Conservation (phyloP, 2,329 filamentous ascomycete species). For the Paraphoma chrysanthemicola region DNA sequence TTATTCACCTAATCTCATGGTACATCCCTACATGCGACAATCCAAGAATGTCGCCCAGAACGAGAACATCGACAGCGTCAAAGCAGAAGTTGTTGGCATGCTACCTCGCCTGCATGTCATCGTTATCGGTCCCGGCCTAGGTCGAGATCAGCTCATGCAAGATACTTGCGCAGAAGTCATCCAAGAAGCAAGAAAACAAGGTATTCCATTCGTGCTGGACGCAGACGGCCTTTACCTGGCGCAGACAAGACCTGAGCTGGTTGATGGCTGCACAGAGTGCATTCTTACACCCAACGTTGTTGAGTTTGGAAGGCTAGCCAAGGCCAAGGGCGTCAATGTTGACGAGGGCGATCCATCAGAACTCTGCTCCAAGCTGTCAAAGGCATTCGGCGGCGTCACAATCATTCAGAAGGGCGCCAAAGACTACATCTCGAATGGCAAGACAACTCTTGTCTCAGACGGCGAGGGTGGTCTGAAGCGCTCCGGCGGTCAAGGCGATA, state of each 20-base stretch:
- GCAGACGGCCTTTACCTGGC: slow-evolving; percentile 87
- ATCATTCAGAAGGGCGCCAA: slow-evolving; percentile 86
- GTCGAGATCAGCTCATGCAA: slow-evolving; percentile 88
- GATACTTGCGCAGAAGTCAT: slow-evolving; percentile 83
- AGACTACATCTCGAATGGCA: slow-evolving; percentile 85
- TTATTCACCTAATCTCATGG: slow-evolving; percentile 98
- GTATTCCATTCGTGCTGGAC: slow-evolving; percentile 85
- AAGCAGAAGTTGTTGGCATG: slow-evolving; percentile 76
- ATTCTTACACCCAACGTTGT: slow-evolving; percentile 95
- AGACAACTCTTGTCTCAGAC: slow-evolving; percentile 77
- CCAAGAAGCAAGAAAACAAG: slow-evolving; percentile 72
- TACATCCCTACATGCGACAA: slow-evolving; percentile 93
- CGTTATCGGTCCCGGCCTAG: slow-evolving; percentile 90
- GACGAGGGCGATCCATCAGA: slow-evolving; percentile 58
- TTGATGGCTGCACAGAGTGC: slow-evolving; percentile 81
- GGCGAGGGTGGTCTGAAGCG: slow-evolving; percentile 84
- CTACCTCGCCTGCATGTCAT: slow-evolving; percentile 88
- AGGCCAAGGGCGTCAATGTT: slow-evolving; percentile 73
- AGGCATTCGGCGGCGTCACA: slow-evolving; percentile 83
- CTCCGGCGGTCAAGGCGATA: slow-evolving; percentile 94
- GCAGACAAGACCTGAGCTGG: slow-evolving; percentile 74
- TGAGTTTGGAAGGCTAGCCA: slow-evolving; percentile 84
- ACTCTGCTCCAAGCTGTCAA: slow-evolving; percentile 73
- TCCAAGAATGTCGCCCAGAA: slow-evolving; percentile 63
- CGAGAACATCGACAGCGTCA: slow-evolving; percentile 68